Conservation (phyloP, 202 grass and related monocot genomes). For the Schoenoplectus triqueter region DNA sequence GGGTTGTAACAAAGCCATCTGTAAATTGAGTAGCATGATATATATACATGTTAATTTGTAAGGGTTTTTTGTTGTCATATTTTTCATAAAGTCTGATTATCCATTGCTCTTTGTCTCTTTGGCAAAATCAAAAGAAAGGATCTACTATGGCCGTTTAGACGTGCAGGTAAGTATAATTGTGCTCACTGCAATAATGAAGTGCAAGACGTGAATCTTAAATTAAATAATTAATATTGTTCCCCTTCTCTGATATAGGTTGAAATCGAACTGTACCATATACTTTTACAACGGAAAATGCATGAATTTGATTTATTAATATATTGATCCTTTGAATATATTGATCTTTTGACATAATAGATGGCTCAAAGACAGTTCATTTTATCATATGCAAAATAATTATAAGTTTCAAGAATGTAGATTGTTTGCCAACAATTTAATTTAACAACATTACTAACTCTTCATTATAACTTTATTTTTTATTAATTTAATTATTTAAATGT, state of each 20-base stretch:
- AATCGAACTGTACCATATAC: too few species aligned
- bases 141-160: neutral
- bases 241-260: neutral
- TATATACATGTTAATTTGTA: slow-evolving; percentile 25
- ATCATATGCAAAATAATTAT: too few species aligned
- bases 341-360: too few species aligned
- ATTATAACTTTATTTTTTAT: too few species aligned
- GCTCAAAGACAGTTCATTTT: too few species aligned
- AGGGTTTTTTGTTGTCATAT: neutral
- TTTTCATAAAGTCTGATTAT: neutral
- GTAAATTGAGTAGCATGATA: neutral
- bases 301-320: too few species aligned
- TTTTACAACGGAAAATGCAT: neutral
- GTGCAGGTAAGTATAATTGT: neutral
- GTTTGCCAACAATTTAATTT: too few species aligned
- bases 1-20: neutral
- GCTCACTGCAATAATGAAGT: neutral
- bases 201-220: neutral
- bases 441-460: too few species aligned
- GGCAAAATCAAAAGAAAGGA: neutral
- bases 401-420: too few species aligned
- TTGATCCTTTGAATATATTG: too few species aligned
- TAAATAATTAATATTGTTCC: neutral
- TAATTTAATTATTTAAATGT: too few species aligned
- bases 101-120: neutral